Evolutionary conservation across 169 alveolate genomes (phyloP).

Genomic region (Theileria luwenshuni): DNA sequence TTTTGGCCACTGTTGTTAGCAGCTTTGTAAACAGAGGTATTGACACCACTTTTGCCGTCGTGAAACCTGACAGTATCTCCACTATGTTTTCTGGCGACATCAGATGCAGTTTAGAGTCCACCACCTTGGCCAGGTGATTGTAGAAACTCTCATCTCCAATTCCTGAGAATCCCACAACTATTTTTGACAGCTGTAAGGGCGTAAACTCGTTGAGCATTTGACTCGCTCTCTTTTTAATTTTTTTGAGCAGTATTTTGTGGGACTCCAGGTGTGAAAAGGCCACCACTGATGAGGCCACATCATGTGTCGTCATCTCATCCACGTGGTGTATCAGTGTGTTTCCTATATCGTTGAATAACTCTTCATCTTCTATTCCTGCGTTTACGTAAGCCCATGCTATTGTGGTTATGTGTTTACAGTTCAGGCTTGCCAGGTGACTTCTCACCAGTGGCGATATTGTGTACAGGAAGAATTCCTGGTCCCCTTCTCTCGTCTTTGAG

Average conservation of each 20-base stretch:
- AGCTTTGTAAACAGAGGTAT: slow-evolving; percentile 28
- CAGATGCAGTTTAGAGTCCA: slow-evolving; percentile 52
- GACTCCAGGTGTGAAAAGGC: slow-evolving; percentile 50
- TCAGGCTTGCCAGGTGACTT: slow-evolving; percentile 36
- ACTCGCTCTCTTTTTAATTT: slow-evolving; percentile 47
- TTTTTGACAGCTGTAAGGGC: slow-evolving; percentile 59
- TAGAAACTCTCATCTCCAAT: slow-evolving; percentile 55
- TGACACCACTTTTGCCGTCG: slow-evolving; percentile 32
- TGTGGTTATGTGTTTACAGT: slow-evolving; percentile 58
- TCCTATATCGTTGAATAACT: slow-evolving; percentile 58
- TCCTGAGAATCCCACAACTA: slow-evolving; percentile 47
- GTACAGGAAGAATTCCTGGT: slow-evolving; percentile 50
- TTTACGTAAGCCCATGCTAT: slow-evolving; percentile 69
- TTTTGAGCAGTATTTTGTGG: slow-evolving; percentile 52
- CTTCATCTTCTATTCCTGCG: slow-evolving; percentile 59
- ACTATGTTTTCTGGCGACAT: slow-evolving; percentile 63
- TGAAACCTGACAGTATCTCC: slow-evolving; percentile 52
- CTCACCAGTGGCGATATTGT: slow-evolving; percentile 66
- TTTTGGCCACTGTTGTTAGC: slow-evolving; percentile 21
- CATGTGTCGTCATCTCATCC: slow-evolving; percentile 64
- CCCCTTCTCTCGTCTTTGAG: slow-evolving; percentile 52
- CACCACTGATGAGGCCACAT: slow-evolving; percentile 57
- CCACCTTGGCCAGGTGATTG: slow-evolving; percentile 31
- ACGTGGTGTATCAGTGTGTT: slow-evolving; percentile 47
- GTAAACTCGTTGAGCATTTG: slow-evolving; percentile 51